Conservation (phyloP, 2,329 filamentous ascomycete genomes). For the Fusarium liriodendri region DNA sequence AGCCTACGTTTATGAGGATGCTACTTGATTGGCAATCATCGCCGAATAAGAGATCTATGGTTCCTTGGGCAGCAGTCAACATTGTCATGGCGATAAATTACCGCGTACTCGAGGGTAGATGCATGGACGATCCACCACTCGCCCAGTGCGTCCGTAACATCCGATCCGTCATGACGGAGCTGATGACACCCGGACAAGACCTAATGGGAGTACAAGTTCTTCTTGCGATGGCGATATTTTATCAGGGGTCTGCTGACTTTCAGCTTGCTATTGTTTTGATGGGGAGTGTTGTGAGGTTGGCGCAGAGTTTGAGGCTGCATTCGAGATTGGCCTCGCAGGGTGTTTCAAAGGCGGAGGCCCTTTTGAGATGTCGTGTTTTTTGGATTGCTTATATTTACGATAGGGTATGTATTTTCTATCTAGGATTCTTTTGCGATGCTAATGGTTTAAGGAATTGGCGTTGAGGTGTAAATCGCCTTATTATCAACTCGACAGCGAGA, state of each 20-base stretch:
- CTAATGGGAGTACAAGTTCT: conserved; percentile 49
- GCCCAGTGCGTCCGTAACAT: conserved; percentile 46
- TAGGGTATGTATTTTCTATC: conserved; percentile 22
- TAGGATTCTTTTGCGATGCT: not conserved
- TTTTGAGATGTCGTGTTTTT: conserved; percentile 49
- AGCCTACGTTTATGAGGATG: conserved; percentile 48
- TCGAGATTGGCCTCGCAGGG: conserved; percentile 29
- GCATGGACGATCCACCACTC: conserved; percentile 29
- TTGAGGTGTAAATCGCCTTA: conserved; percentile 48
- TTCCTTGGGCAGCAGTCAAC: conserved; percentile 50
- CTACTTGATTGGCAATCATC: conserved; percentile 48
- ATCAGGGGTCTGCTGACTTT: conserved; percentile 47
- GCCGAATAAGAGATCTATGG: conserved; percentile 25
- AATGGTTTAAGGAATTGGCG: conserved; percentile 46
- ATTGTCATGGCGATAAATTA: conserved; percentile 49
- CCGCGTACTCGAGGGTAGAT: conserved; percentile 31
- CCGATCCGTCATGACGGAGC: conserved; percentile 46
- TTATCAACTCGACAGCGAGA: conserved; percentile 50
- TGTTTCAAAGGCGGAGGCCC: not conserved
- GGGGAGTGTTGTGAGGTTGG: conserved; percentile 47
- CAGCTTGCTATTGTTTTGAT: conserved; percentile 48
- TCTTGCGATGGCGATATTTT: conserved; percentile 48
- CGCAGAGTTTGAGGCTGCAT: conserved; percentile 48
- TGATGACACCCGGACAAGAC: conserved; percentile 47
- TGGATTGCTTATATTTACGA: conserved; percentile 53